Percentiles rank a stretch among this genome's conserved stretches.
These are phyloP conservation scores for Mycotypha africana DNA, from an alignment of 371 early-diverging fungal genomes.

Conservation along the genomic window DNA sequence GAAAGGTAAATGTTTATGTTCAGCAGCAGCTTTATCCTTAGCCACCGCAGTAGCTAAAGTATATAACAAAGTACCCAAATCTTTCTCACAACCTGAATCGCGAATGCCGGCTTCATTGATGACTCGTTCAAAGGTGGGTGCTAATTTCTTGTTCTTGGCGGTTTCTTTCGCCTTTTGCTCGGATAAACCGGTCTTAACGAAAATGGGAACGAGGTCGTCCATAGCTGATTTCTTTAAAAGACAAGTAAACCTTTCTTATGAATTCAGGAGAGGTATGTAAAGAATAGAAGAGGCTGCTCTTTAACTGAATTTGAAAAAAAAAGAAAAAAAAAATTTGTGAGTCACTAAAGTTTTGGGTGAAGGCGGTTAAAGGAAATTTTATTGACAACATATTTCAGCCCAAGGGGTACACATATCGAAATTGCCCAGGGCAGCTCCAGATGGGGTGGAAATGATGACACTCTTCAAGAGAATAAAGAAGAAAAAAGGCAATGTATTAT, in stretches of 20 bases:
- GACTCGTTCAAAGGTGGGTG: constrained; percentile 64
- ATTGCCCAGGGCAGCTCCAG: too few species aligned
- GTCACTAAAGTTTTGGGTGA: too few species aligned
- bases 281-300: too few species aligned
- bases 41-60: constrained; percentile 82
- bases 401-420: too few species aligned
- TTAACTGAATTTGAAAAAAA: constrained; percentile 1
- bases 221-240: too few species aligned
- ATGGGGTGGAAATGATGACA: too few species aligned
- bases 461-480: too few species aligned
- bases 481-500: too few species aligned
- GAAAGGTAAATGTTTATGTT: constrained; percentile 72
- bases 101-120: constrained; percentile 63
- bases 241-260: too few species aligned
- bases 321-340: constrained; percentile 9
- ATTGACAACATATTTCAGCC: too few species aligned
- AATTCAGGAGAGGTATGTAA: too few species aligned
- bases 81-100: constrained; percentile 58
- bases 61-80: constrained; percentile 77
- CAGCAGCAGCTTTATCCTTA: constrained; percentile 65
- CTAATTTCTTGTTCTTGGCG: constrained; percentile 90
- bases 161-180: constrained; percentile 93
- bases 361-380: too few species aligned
- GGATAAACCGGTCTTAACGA: constrained; percentile 84
- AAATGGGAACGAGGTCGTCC: constrained; percentile 60